These are phyloP conservation scores for Insectozyma bohioensis DNA, from an alignment of 1,139 yeast genomes.

Conservation along the genomic window DNA sequence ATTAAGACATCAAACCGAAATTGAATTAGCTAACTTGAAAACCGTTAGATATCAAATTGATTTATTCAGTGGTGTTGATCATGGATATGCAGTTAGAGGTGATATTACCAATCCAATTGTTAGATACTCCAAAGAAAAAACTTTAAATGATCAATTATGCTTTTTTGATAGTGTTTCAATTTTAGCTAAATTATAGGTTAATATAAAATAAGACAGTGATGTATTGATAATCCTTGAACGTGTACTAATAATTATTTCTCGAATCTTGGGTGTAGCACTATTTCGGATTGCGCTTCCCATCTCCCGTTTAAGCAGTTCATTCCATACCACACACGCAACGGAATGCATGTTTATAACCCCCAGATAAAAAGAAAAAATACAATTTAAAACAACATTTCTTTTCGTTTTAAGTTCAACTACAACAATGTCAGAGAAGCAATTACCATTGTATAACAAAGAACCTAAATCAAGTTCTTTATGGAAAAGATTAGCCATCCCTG, in stretches of 20 bases:
- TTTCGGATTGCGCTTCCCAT: too few species aligned
- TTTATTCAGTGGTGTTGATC: slow-evolving; percentile 59
- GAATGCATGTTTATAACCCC: too few species aligned
- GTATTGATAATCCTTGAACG: too few species aligned
- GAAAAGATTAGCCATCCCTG: background rate
- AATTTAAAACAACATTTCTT: background rate
- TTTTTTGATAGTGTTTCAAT: slow-evolving; percentile 19
- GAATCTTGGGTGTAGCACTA: too few species aligned
- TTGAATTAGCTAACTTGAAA: slow-evolving; percentile 43
- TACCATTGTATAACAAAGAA: background rate
- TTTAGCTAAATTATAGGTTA: slow-evolving; percentile 1
- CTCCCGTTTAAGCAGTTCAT: too few species aligned
- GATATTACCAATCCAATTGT: slow-evolving; percentile 56
- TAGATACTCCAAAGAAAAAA: slow-evolving; percentile 70
- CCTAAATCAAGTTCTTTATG: background rate
- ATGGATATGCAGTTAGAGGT: slow-evolving; percentile 80
- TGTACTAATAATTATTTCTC: too few species aligned
- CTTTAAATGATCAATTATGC: slow-evolving; percentile 54
- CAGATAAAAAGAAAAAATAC: background rate
- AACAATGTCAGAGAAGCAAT: slow-evolving; percentile 2
- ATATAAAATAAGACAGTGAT: background rate
- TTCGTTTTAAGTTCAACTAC: background rate
- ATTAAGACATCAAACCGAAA: slow-evolving; percentile 60
- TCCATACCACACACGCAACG: too few species aligned
- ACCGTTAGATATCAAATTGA: slow-evolving; percentile 55